Percentiles rank a stretch among this genome's conserved stretches.
Conservation (phyloP, 371 early-diverging fungal species). For the Vavraia culicis region DNA sequence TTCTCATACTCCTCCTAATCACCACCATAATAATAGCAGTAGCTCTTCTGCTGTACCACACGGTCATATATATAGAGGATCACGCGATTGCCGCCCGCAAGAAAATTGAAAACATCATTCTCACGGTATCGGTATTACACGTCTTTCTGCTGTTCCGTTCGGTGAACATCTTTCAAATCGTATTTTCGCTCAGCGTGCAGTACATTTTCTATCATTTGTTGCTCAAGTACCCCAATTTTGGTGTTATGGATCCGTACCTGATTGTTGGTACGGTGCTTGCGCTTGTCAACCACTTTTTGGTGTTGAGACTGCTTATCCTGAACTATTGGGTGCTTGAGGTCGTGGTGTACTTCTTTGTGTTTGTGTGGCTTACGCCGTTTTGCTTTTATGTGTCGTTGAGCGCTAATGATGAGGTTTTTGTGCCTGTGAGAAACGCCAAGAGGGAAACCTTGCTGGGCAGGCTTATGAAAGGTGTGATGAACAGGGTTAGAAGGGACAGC, state of each 20-base stretch:
- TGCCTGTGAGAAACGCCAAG: conserved; percentile 23
- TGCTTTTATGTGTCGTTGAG: conserved; percentile 42
- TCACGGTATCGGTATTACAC: conserved; percentile 23
- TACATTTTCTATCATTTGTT: conserved; percentile 38
- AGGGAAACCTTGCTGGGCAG: conserved; percentile 26
- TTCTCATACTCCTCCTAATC: too few relatives aligned
- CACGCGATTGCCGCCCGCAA: conserved; percentile 41
- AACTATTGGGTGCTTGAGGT: conserved; percentile 19
- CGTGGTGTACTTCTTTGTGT: conserved; percentile 31
- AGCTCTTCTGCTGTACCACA: conserved; percentile 30
- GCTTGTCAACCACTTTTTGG: conserved; percentile 42
- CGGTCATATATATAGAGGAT: conserved; percentile 42
- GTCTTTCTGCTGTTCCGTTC: conserved; percentile 34
- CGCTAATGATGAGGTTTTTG: conserved; percentile 40
- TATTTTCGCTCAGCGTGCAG: conserved; percentile 35
- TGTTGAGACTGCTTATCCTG: conserved; percentile 19
- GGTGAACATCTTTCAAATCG: conserved; percentile 28
- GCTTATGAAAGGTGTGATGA: background rate
- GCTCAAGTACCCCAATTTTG: conserved; percentile 38
- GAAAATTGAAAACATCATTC: conserved; percentile 31
- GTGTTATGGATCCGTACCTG: conserved; percentile 36
- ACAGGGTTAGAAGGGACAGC: background rate
- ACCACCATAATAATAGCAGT: too few relatives aligned
- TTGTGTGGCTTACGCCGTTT: conserved; percentile 43
- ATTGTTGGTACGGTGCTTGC: conserved; percentile 38